These are phyloP conservation scores for Lupinus albus DNA, from an alignment of 306 rosid genomes.

Conservation along the genomic window DNA sequence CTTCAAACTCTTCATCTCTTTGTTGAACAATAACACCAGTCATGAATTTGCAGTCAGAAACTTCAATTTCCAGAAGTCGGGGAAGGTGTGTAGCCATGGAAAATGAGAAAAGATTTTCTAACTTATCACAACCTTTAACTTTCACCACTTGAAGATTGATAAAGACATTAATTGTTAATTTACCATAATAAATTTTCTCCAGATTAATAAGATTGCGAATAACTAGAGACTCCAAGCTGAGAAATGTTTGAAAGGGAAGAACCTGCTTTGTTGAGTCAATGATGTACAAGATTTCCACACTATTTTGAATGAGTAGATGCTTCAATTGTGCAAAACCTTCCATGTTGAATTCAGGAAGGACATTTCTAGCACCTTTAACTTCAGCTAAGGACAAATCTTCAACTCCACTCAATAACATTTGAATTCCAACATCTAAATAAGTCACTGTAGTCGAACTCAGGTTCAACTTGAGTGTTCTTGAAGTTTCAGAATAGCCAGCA, in stretches of 20 bases:
- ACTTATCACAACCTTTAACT: not conserved
- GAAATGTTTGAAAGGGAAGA: not conserved
- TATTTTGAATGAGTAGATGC: constrained; percentile 30
- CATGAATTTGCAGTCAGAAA: not conserved
- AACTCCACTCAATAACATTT: constrained; percentile 5
- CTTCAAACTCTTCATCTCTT: not conserved
- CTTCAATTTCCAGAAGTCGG: not conserved
- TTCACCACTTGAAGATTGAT: not conserved
- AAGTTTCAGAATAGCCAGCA: not conserved
- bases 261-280: not conserved
- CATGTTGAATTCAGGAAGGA: not conserved
- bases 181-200: not conserved
- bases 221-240: not conserved
- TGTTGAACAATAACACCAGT: not conserved
- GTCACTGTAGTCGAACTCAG: not conserved
- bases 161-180: not conserved
- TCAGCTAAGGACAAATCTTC: constrained; percentile 39
- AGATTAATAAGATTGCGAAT: no score
- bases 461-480: not conserved
- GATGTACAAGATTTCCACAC: not conserved
- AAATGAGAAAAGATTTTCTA: not conserved
- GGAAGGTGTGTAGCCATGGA: not conserved
- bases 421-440: not conserved
- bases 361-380: not conserved
- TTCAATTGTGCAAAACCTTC: constrained; percentile 36